These are phyloP conservation scores for Trichoderma pleuroti DNA, from an alignment of 2,329 filamentous ascomycete genomes.

Conservation along the genomic window DNA sequence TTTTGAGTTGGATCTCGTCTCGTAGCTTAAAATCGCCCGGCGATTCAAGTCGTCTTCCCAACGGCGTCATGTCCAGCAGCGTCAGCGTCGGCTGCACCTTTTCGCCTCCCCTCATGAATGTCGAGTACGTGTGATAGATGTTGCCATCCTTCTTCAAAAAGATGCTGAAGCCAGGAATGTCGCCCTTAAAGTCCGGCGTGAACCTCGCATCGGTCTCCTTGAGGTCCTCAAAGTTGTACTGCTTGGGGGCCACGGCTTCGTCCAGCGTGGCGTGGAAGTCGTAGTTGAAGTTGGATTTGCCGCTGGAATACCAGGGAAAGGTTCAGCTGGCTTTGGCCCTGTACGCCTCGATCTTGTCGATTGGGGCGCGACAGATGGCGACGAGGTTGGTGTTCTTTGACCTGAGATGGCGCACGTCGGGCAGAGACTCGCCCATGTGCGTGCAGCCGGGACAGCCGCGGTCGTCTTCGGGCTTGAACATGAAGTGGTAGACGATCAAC, in stretches of 20 bases:
- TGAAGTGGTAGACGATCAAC: slow-evolving; percentile 46
- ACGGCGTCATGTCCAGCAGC: slow-evolving; percentile 35
- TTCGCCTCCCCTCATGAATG: slow-evolving; percentile 33
- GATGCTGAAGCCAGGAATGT: slow-evolving; percentile 37
- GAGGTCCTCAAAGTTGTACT: slow-evolving; percentile 29
- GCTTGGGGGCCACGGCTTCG: slow-evolving; percentile 24
- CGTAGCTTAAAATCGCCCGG: slow-evolving; percentile 29
- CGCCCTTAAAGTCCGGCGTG: slow-evolving; percentile 29
- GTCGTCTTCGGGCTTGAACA: slow-evolving; percentile 37
- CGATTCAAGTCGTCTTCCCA: slow-evolving; percentile 30
- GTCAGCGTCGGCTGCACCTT: slow-evolving; percentile 30
- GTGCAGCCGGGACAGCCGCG: slow-evolving; percentile 39
- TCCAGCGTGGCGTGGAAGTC: slow-evolving; percentile 38
- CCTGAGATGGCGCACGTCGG: slow-evolving; percentile 36
- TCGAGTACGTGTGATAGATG: slow-evolving; percentile 39
- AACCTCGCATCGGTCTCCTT: slow-evolving; percentile 29
- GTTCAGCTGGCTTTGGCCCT: slow-evolving; percentile 38
- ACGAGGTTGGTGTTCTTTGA: slow-evolving; percentile 38
- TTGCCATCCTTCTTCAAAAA: slow-evolving; percentile 32
- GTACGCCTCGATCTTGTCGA: slow-evolving; percentile 36
- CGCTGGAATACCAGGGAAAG: slow-evolving; percentile 40
- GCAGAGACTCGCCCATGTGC: slow-evolving; percentile 38
- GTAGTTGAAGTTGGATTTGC: slow-evolving; percentile 38
- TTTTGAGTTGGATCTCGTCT: slow-evolving; percentile 15
- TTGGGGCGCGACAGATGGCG: slow-evolving; percentile 38